Evolutionary conservation across 306 rosid genomes (phyloP), one percentile per base, ranked within the genome.

Genomic region (Cicer yamashitae): DNA sequence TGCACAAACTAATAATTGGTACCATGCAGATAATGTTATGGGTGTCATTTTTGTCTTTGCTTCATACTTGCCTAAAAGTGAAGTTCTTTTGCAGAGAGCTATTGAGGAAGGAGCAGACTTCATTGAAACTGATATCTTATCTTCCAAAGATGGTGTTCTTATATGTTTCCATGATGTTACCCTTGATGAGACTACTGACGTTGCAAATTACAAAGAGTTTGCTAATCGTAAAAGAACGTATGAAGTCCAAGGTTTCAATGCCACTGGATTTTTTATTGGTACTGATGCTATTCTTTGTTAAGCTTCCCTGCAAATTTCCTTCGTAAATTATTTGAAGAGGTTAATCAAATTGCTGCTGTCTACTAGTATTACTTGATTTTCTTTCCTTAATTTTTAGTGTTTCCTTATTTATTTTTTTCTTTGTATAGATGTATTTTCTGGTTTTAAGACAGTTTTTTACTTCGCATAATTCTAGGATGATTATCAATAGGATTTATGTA

Each of bases 41-140:
- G 38, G 67, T 65, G 47, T 46, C 0, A 4, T 67, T 50, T 60
- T 76, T 71, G 18, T 70, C 39, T 51, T 61, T 58, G 57, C 53
- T 43, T 57, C 75, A 18, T 37, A 67, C 56, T 65, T 64, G 51
- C 63, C 43, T 77, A 39, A 91, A 54, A 76, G 52, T 20, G 20
- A 43, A 45, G 59, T 3, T 69, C 53, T 67, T 30, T 77, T 86
- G 89, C 82, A 92, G 99, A 94, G 90, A 82, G 99, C 99, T 67
- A 89, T 94, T 85, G 87, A 88, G 84, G 99, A 94, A 82, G 99
- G 99, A 15, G 81, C 97, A 47, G 99, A 94, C 89, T 94, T 94
- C 89, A 92, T 94, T 79, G 99, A 94, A 81, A 81, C 96, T 1
- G 99, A 94, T 78, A 85, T 94, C 72, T 77, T 86, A 30, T 81